Conservation (phyloP, 2,329 filamentous ascomycete species). For the Lachnellula arida region DNA sequence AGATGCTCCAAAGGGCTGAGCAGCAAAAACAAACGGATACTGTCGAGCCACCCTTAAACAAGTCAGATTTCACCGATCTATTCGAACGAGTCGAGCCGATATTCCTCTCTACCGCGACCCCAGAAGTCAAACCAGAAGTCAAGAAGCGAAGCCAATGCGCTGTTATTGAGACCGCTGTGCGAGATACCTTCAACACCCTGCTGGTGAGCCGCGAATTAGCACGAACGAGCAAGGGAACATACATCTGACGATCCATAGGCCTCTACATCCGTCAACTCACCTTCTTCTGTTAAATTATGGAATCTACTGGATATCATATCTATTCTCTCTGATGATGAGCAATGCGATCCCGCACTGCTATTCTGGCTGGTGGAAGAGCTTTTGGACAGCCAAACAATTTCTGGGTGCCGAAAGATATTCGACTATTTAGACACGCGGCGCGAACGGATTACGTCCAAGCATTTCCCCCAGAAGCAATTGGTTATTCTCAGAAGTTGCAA, state of each 20-base stretch:
- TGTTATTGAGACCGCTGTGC: conserved; percentile 77
- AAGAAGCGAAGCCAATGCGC: conserved; percentile 55
- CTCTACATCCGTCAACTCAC: conserved; percentile 68
- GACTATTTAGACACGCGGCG: conserved; percentile 92
- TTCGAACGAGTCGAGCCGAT: conserved; percentile 41
- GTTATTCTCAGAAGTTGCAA: conserved; percentile 93
- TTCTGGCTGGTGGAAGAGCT: conserved; percentile 94
- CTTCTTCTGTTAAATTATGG: conserved; percentile 81
- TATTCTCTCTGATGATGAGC: conserved; percentile 77
- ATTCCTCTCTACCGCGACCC: conserved; percentile 24
- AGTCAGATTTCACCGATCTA: conserved; percentile 57
- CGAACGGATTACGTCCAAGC: conserved; percentile 76
- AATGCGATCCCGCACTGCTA: conserved; percentile 72
- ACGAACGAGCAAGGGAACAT: conserved; percentile 24
- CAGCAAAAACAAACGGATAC: conserved; percentile 52
- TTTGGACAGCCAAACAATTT: conserved; percentile 90
- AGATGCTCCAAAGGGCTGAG: conserved; percentile 55
- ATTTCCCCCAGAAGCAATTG: conserved; percentile 79
- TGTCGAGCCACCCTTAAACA: conserved; percentile 71
- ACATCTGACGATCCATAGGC: conserved; percentile 50
- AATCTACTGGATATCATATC: conserved; percentile 90
- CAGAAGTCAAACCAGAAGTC: conserved; percentile 26
- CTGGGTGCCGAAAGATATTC: conserved; percentile 86
- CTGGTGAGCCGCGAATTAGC: conserved; percentile 54
- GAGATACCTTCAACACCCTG: conserved; percentile 72